Conservation (phyloP, 805 yeast species). For the Cyberlindnera maclurae region DNA sequence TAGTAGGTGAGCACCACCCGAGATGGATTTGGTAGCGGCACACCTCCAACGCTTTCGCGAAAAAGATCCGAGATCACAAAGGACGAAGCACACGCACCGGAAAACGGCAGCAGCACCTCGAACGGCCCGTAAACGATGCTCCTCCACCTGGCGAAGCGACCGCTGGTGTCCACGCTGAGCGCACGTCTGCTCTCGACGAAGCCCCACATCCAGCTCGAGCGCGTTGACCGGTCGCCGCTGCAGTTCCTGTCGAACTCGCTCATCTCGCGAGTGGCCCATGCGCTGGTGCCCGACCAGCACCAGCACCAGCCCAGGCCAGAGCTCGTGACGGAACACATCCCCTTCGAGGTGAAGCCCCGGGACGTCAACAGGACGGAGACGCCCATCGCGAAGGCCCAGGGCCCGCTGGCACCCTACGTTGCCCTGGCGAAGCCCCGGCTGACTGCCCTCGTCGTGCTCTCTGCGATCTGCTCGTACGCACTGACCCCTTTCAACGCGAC, state of each 20-base stretch:
- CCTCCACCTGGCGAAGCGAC: too few species aligned
- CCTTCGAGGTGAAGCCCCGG: slow-evolving; percentile 51
- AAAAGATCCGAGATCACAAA: too few species aligned
- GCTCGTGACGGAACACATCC: slow-evolving; percentile 30
- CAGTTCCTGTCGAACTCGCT: slow-evolving; percentile 30
- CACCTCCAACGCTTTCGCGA: too few species aligned
- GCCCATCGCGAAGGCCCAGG: slow-evolving; percentile 15
- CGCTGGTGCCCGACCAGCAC: slow-evolving; percentile 18
- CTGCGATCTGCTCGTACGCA: slow-evolving; percentile 92
- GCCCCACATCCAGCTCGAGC: neutral
- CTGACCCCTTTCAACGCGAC: slow-evolving; percentile 80
- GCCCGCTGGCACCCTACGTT: slow-evolving; percentile 49
- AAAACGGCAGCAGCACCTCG: too few species aligned
- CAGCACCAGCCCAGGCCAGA: neutral
- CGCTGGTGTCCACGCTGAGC: too few species aligned
- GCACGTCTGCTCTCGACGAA: too few species aligned
- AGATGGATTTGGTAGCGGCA: neutral
- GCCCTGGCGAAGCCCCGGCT: slow-evolving; percentile 88
- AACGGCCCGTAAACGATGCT: too few species aligned
- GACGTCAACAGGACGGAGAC: slow-evolving; percentile 23
- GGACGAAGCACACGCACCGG: too few species aligned
- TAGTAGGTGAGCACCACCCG: too few species aligned
- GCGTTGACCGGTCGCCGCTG: slow-evolving; percentile 29
- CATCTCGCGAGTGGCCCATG: slow-evolving; percentile 18
- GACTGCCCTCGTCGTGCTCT: slow-evolving; percentile 79